phyloP scores from a whole-genome alignment of 2,329 filamentous ascomycete species.

The Nothopassalora personata region DNA sequence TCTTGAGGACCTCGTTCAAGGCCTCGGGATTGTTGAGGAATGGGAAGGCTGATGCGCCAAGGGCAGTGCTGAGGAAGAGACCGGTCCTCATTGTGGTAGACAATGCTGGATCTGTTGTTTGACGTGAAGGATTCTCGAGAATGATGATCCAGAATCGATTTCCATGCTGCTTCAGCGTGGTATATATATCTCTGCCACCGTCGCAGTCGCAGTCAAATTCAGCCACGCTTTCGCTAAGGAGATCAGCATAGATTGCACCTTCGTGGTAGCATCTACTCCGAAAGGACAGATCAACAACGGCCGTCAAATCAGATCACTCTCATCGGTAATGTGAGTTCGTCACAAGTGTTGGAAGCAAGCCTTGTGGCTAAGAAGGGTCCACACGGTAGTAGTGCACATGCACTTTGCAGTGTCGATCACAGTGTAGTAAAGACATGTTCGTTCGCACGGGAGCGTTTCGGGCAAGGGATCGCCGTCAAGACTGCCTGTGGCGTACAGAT shows the following conservation, averaged over 20 bases:
- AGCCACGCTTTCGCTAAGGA: background rate
- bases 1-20: background rate
- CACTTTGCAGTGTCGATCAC: background rate
- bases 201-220: background rate
- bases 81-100: slow-evolving; percentile 16
- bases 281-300: background rate
- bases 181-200: background rate
- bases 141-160: background rate
- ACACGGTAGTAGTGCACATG: background rate
- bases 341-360: background rate
- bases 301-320: background rate
- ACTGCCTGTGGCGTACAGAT: background rate
- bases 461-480: background rate
- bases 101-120: background rate
- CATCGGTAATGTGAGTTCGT: background rate
- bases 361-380: background rate
- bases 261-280: background rate
- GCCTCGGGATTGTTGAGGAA: background rate
- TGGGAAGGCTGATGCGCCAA: slow-evolving; percentile 19
- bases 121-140: background rate
- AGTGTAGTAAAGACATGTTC: background rate
- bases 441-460: background rate
- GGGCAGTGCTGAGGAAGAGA: slow-evolving; percentile 15
- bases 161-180: background rate
- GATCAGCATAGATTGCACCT: background rate